A percentile compares a stretch with the other conserved stretches of the same genome.
Conservation (phyloP, 202 grass and related monocot species). For the Carex arenaria region DNA sequence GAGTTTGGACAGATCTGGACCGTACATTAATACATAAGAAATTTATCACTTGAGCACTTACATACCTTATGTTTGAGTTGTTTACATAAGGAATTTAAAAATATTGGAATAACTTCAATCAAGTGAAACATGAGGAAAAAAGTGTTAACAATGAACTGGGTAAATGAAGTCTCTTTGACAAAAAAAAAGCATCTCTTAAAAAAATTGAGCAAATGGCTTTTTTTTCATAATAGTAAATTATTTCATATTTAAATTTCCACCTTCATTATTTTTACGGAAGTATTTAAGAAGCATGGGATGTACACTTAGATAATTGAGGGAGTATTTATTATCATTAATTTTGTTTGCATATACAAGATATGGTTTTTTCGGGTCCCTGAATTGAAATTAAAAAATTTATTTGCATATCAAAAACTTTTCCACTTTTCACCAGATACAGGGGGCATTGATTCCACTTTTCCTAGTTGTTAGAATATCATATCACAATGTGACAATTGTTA, state of each 20-base stretch:
- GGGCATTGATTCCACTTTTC: background rate
- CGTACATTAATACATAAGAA: background rate
- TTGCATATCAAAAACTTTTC: background rate
- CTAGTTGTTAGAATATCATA: conserved; percentile 7
- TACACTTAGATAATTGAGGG: background rate
- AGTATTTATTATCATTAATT: background rate
- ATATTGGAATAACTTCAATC: too few relatives aligned
- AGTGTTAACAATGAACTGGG: background rate
- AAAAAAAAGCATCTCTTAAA: background rate
- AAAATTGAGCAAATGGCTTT: background rate
- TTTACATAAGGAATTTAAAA: background rate
- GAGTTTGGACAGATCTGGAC: background rate
- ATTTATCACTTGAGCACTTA: background rate
- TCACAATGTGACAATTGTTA: background rate
- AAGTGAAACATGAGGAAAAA: background rate
- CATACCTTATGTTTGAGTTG: background rate
- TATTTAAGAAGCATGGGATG: background rate
- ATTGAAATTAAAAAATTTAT: background rate
- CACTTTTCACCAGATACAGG: background rate
- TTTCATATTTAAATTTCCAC: background rate
- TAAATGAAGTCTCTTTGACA: background rate
- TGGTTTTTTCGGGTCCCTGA: background rate
- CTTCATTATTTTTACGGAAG: background rate
- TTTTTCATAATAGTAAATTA: background rate
- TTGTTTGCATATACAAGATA: background rate